phyloP scores from a whole-genome alignment of 768 basidiomycete genomes.

The Pisolithus microcarpus region DNA sequence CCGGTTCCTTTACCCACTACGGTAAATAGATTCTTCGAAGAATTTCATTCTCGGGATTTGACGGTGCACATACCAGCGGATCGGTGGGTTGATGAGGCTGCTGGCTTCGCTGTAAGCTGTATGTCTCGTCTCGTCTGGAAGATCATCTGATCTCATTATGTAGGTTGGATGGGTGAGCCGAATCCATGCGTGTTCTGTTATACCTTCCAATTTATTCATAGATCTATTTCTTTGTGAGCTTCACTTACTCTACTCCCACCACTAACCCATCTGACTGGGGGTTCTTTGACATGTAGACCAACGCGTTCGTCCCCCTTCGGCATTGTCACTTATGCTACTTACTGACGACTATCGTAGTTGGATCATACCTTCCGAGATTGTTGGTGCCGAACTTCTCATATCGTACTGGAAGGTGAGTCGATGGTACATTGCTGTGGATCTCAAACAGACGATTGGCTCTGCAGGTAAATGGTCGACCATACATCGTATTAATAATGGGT shows the following conservation, averaged over 20 bases:
- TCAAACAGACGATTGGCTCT: background rate
- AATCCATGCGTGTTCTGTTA: background rate
- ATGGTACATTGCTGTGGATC: too few relatives aligned
- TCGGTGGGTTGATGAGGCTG: constrained; percentile 52
- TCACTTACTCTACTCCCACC: constrained; percentile 8
- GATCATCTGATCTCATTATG: background rate
- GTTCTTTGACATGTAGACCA: constrained; percentile 1
- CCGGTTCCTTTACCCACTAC: constrained; percentile 75
- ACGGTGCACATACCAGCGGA: constrained; percentile 28
- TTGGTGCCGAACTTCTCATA: constrained; percentile 62
- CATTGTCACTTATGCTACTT: background rate
- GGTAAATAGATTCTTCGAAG: constrained; percentile 28
- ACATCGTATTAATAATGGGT: constrained; percentile 51
- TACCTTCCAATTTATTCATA: constrained; percentile 9
- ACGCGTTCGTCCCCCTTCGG: constrained; percentile 3
- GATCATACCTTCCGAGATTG: constrained; percentile 62
- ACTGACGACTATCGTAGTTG: constrained; percentile 29
- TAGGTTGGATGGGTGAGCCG: constrained; percentile 29
- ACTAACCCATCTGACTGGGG: constrained; percentile 18
- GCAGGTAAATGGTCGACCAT: constrained; percentile 36
- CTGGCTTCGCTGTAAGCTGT: constrained; percentile 51
- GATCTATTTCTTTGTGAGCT: constrained; percentile 50
- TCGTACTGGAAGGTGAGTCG: constrained; percentile 59
- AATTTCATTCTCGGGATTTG: background rate
- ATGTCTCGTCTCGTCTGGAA: background rate